A percentile compares a stretch with the other conserved stretches of the same genome.
These are phyloP conservation scores for Erodium maritimum DNA, from an alignment of 345 rosid species.

Conservation along the genomic window DNA sequence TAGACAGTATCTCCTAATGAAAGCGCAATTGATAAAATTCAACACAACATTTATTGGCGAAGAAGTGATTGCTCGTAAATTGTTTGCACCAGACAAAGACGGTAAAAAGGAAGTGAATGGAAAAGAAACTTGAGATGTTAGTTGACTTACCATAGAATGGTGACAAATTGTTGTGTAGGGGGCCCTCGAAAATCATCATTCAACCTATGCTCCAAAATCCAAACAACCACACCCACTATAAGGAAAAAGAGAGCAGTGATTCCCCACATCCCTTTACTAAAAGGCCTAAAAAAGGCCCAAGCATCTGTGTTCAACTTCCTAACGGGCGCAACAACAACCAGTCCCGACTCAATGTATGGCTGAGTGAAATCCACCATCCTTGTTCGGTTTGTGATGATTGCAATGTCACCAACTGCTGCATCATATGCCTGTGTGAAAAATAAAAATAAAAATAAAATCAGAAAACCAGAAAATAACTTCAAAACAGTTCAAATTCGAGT, in stretches of 20 bases:
- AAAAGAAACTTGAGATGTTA: no score
- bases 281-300: constrained; percentile 61
- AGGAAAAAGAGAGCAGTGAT: constrained; percentile 39
- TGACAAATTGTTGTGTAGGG: constrained; percentile 43
- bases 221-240: constrained; percentile 50
- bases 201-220: constrained; percentile 63
- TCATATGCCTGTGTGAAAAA: constrained; percentile 32
- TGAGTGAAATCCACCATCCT: constrained; percentile 69
- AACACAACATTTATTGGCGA: no score
- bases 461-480: no score
- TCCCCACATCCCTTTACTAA: constrained; percentile 51
- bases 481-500: background rate
- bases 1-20: no score
- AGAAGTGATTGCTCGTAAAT: no score
- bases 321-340: constrained; percentile 69
- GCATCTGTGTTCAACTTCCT: constrained; percentile 30
- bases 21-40: no score
- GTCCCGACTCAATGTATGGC: constrained; percentile 66
- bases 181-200: constrained; percentile 72
- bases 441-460: no score
- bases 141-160: constrained; percentile 49
- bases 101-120: no score
- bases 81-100: no score
- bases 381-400: constrained; percentile 54
- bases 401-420: constrained; percentile 54